These are phyloP conservation scores for Cenchrus fungigraminus DNA, from an alignment of 176 grass and related monocot species.

Conservation along the genomic window DNA sequence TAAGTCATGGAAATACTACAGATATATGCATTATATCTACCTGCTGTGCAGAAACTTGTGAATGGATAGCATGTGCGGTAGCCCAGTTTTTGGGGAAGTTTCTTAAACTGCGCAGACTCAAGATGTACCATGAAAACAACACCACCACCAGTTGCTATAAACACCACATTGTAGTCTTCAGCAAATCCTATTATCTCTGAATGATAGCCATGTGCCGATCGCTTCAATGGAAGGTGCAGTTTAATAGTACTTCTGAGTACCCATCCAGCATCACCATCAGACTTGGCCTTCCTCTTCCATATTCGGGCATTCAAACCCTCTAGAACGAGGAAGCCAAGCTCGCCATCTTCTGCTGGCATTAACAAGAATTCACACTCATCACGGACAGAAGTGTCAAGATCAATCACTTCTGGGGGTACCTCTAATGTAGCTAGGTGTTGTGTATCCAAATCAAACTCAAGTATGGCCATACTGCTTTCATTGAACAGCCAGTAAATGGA, in stretches of 20 bases:
- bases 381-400: not conserved
- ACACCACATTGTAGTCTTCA: conserved; percentile 16
- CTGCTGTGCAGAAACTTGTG: conserved; percentile 23
- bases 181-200: conserved; percentile 18
- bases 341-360: not conserved
- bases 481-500: conserved; percentile 17
- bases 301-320: not conserved
- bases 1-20: not conserved
- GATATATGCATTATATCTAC: not conserved
- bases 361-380: not conserved
- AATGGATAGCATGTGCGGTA: not conserved
- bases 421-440: not conserved
- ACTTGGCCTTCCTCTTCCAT: not conserved
- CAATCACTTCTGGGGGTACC: not conserved
- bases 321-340: not conserved
- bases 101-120: conserved; percentile 4
- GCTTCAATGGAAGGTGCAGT: conserved; percentile 1
- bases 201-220: too few species aligned
- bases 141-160: not conserved
- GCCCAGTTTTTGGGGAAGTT: not conserved
- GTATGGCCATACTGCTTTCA: not conserved
- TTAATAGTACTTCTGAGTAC: not conserved
- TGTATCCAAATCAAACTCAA: conserved; percentile 18
- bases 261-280: conserved; percentile 19
- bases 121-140: conserved; percentile 22